A percentile compares a stretch with the other conserved stretches of the same genome.
Conservation (phyloP, 2,329 filamentous ascomycete species). For the Massarina eburnea region DNA sequence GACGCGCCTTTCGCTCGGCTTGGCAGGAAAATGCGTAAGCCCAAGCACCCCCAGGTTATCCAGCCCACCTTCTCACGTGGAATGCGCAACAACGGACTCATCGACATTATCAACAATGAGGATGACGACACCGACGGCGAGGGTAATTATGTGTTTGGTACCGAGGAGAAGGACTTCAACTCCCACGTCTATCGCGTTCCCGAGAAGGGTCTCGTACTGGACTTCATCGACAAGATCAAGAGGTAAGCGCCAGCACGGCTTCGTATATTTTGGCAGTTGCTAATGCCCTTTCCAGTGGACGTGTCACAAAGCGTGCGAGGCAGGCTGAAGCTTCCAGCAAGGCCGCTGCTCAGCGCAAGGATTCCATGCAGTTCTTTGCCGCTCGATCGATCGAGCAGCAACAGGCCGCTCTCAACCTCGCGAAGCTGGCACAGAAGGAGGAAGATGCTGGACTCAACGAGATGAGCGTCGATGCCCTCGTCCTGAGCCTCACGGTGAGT, state of each 20-base stretch:
- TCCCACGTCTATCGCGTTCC: conserved; percentile 49
- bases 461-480: conserved; percentile 53
- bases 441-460: conserved; percentile 51
- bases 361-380: conserved; percentile 30
- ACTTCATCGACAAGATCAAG: conserved; percentile 66
- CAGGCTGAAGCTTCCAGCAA: conserved; percentile 9
- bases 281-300: conserved; percentile 23
- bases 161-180: conserved; percentile 43
- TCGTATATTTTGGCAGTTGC: conserved; percentile 7
- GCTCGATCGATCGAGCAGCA: conserved; percentile 57
- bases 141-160: conserved; percentile 47
- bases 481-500: conserved; percentile 66
- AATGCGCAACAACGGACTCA: conserved; percentile 54
- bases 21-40: conserved; percentile 50
- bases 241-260: conserved; percentile 26
- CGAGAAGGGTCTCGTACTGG: conserved; percentile 50
- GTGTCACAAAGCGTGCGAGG: conserved; percentile 23
- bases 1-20: conserved; percentile 31
- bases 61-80: conserved; percentile 61
- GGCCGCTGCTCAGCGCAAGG: conserved; percentile 23
- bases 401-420: conserved; percentile 66
- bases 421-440: conserved; percentile 57
- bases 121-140: conserved; percentile 47
- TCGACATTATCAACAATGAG: conserved; percentile 48
- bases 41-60: conserved; percentile 51